Conservation (phyloP, 2,329 filamentous ascomycete species). For the Pestalotiopsis sp. region DNA sequence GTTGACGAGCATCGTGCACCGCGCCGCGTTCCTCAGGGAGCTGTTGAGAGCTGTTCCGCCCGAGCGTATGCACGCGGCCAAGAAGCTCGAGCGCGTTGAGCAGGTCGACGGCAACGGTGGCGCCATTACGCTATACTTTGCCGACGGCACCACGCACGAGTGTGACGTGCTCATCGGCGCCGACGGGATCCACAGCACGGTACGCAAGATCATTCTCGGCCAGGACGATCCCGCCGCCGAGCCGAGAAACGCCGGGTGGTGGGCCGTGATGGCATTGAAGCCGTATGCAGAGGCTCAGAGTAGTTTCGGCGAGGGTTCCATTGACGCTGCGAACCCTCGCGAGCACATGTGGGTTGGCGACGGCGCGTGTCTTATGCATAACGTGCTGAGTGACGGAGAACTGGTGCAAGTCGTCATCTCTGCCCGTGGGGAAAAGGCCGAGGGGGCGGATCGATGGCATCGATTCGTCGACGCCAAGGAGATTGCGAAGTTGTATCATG, state of each 20-base stretch:
- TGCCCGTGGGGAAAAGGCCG: conserved; percentile 15
- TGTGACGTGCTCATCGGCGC: conserved; percentile 14
- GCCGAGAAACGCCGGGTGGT: conserved; percentile 20
- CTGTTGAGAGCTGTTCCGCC: conserved; percentile 15
- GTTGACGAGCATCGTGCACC: conserved; percentile 19
- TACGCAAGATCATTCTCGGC: background rate
- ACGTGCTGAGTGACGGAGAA: conserved; percentile 18
- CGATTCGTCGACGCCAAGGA: conserved; percentile 18
- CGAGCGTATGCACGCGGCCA: conserved; percentile 14
- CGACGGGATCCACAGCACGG: conserved; percentile 12
- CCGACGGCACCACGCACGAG: conserved; percentile 6
- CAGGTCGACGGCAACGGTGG: background rate
- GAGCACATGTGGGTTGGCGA: conserved; percentile 24
- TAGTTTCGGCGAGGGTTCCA: conserved; percentile 17
- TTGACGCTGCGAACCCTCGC: conserved; percentile 20
- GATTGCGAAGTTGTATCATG: conserved; percentile 18
- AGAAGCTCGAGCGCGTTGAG: conserved; percentile 11
- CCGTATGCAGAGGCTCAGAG: conserved; percentile 19
- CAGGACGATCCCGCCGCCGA: conserved; percentile 19
- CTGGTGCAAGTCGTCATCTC: conserved; percentile 21
- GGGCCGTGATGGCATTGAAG: conserved; percentile 21
- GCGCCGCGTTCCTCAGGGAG: conserved; percentile 18
- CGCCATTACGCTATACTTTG: background rate
- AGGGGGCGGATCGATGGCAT: conserved; percentile 17
- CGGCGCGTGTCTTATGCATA: conserved; percentile 16